Evolutionary conservation across 345 rosid genomes (phyloP).

Genomic region (Hevea brasiliensis): DNA sequence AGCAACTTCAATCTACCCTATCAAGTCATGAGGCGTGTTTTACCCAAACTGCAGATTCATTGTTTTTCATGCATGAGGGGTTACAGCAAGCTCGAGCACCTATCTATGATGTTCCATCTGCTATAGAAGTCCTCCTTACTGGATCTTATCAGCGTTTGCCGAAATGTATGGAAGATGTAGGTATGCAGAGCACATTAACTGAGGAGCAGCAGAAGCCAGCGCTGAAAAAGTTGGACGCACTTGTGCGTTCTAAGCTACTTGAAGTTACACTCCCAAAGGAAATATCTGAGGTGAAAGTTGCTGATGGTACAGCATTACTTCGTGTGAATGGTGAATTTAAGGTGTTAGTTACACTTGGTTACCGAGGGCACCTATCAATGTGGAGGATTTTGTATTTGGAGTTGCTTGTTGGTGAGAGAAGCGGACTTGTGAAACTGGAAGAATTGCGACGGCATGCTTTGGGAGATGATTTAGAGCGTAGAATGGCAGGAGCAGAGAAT

Average conservation of each 20-base stretch:
- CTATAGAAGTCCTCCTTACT: conserved; percentile 76
- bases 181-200: conserved; percentile 68
- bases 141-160: conserved; percentile 90
- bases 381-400: conserved; percentile 99
- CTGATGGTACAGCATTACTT: conserved; percentile 77
- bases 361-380: conserved; percentile 85
- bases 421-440: conserved; percentile 73
- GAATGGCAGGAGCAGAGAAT: conserved; percentile 88
- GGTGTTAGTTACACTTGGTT: conserved; percentile 95
- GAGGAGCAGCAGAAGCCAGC: conserved; percentile 83
- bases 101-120: conserved; percentile 94
- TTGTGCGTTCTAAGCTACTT: conserved; percentile 86
- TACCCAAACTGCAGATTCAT: conserved; percentile 88
- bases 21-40: conserved; percentile 89
- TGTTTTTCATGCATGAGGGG: conserved; percentile 98
- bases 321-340: conserved; percentile 86
- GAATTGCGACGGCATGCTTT: conserved; percentile 69
- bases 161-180: conserved; percentile 89
- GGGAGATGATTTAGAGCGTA: conserved; percentile 95
- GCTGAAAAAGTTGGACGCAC: conserved; percentile 77
- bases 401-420: conserved; percentile 94
- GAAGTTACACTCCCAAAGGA: conserved; percentile 85
- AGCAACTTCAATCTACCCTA: conserved; percentile 79
- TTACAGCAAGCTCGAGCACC: conserved; percentile 98
- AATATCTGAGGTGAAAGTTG: conserved; percentile 77